phyloP scores from a whole-genome alignment of 257 asterid genomes.

The Forsythia suspensa region DNA sequence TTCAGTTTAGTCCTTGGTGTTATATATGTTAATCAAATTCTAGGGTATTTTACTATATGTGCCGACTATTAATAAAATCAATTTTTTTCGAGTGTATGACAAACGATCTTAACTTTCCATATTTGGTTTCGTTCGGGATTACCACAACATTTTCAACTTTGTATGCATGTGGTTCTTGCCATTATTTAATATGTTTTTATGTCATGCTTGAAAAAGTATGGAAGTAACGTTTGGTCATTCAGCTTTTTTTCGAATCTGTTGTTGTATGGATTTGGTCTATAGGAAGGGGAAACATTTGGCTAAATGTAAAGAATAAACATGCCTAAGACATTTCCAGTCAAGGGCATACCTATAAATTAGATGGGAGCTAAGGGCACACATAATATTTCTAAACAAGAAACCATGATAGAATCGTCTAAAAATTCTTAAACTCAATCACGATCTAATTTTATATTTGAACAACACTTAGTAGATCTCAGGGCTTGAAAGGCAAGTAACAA shows the following conservation, averaged over 20 bases:
- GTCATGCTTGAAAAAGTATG: background rate
- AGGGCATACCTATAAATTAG: conserved; percentile 37
- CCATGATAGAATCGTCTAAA: background rate
- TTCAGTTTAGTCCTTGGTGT: background rate
- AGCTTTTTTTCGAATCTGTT: no score
- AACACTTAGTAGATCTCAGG: background rate
- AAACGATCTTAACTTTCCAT: conserved; percentile 8
- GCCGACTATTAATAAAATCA: background rate
- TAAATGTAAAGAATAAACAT: conserved; percentile 78
- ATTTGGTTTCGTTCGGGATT: background rate
- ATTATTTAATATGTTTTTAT: background rate
- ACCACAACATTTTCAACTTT: background rate
- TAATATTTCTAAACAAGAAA: conserved; percentile 26
- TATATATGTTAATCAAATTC: background rate
- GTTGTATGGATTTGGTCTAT: conserved; percentile 18
- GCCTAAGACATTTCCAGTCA: no score
- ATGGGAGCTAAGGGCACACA: conserved; percentile 20
- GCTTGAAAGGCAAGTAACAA: background rate
- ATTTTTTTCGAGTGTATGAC: background rate
- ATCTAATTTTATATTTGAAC: conserved; percentile 3
- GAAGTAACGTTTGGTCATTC: conserved; percentile 7
- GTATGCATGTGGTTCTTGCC: background rate
- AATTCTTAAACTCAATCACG: background rate
- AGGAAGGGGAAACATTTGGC: conserved; percentile 99
- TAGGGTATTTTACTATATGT: background rate